Evolutionary conservation across 2,329 filamentous ascomycete genomes (phyloP).

Genomic region (Polytolypa hystricis): DNA sequence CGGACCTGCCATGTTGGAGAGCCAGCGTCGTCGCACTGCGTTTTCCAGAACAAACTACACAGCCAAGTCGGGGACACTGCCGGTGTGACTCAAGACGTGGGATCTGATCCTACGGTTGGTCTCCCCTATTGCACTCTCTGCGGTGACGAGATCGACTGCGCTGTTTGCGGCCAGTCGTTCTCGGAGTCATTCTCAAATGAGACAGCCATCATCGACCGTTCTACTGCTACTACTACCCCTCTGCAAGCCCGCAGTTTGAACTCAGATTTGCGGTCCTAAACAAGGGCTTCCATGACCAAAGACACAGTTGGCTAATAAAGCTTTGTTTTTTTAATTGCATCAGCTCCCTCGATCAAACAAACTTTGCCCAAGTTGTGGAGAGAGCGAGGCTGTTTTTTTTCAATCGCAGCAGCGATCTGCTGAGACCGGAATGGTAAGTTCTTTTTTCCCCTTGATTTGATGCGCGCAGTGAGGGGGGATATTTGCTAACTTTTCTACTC

Average conservation of each 20-base stretch:
- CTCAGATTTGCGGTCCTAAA: too few species aligned
- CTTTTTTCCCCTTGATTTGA: background rate
- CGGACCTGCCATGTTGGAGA: slow-evolving; percentile 90
- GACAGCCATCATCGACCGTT: too few species aligned
- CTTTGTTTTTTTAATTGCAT: slow-evolving; percentile 9
- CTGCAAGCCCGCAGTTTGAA: too few species aligned
- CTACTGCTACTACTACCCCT: too few species aligned
- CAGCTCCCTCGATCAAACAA: slow-evolving; percentile 85
- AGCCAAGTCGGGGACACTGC: slow-evolving; percentile 89
- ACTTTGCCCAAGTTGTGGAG: slow-evolving; percentile 71
- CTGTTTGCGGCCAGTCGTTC: too few species aligned
- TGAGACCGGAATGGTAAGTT: slow-evolving; percentile 94
- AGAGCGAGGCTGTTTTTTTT: slow-evolving; percentile 93
- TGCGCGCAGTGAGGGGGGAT: background rate
- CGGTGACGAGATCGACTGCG: slow-evolving; percentile 46
- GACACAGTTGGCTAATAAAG: slow-evolving; percentile 27
- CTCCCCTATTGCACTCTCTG: slow-evolving; percentile 47
- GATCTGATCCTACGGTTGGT: slow-evolving; percentile 97
- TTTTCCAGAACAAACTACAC: slow-evolving; percentile 90
- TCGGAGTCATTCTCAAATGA: too few species aligned
- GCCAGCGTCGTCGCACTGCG: slow-evolving; percentile 74
- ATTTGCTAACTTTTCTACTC: slow-evolving; percentile 13
- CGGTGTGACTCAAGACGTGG: slow-evolving; percentile 94
- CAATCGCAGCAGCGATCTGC: slow-evolving; percentile 95
- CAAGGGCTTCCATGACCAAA: too few species aligned